Base-by-base conservation (phyloP, 345 rosid genomes). In the Rhodamnia argentea region DNA sequence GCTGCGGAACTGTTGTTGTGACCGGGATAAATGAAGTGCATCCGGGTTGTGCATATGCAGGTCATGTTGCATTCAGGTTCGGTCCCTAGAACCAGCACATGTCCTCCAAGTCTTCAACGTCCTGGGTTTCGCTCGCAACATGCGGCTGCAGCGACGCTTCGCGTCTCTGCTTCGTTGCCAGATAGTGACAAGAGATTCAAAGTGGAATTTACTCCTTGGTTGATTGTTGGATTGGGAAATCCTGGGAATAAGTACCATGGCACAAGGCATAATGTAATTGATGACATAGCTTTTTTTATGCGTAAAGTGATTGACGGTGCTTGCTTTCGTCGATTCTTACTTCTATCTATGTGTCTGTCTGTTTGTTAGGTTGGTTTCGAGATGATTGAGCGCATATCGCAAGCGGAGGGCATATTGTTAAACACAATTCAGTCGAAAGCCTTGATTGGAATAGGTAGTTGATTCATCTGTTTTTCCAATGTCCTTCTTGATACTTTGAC, bases 241-340 rank as follows among this genome's bases (percentile, higher is more conserved):
- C 99, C 99, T 55, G 99, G 99, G 84, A 95, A 88, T 88, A 96
- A 96, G 95, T 96, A 94, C 92, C 94, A 94, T 57, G 98, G 98
- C 90, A 96, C 99, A 51, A 90, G 99, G 89, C 99, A 96, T 93
- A 96, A 95, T 92, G 99, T 96, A 96, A 90, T 4, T 64, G 23
- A 16, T 29, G 76, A 64, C 76, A 64, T 27, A 60, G 37, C 22
- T 74, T 52, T 1, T 18, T 16, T 18, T 15, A 10, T 42, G 83
- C 54, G 23, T 42, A 7, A 42, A 32, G 12, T 52, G n/a, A 32
- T n/a, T 51, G 56, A 47, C 27, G 53, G 32, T 13, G 84, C 84
- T 50, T 50, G 40, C 40, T 82, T 53, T 82, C 42, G 26, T 47
- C 26, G 14, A 82, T 42, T 44, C 42, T 82, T 52, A 40, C 0